A percentile compares a stretch with the other conserved stretches of the same genome.
These are phyloP conservation scores for Metarhizium brunneum DNA, from an alignment of 2,329 filamentous ascomycete species.

Conservation along the genomic window DNA sequence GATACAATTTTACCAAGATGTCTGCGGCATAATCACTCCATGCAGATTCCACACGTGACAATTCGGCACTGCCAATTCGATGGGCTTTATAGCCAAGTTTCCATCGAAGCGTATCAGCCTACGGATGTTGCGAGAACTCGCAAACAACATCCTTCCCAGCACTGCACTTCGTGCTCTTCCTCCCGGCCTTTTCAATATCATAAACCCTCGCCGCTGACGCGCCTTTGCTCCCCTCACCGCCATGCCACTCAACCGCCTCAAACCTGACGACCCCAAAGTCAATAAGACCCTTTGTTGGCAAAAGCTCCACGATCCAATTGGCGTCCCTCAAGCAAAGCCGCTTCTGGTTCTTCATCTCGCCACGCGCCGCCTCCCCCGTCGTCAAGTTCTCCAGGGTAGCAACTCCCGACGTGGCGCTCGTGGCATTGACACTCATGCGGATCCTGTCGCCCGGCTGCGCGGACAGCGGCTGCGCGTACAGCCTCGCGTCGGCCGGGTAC, in stretches of 20 bases:
- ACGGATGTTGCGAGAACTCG: not conserved
- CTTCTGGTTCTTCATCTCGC: too few species aligned
- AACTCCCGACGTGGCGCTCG: not conserved
- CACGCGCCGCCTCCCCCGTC: not conserved
- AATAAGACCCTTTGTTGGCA: too few species aligned
- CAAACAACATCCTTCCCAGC: not conserved
- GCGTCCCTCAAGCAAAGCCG: too few species aligned
- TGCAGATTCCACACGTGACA: too few species aligned
- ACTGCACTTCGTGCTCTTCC: not conserved
- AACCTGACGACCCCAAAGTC: not conserved
- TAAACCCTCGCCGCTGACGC: not conserved
- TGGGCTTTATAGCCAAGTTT: not conserved
- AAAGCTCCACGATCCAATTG: too few species aligned
- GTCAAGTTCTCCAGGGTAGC: constrained; percentile 1
- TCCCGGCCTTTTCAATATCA: not conserved
- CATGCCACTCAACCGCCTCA: not conserved
- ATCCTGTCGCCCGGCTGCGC: not conserved
- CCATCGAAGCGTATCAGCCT: too few species aligned
- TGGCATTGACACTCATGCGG: not conserved
- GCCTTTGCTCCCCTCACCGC: not conserved
- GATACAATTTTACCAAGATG: too few species aligned
- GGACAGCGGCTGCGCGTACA: not conserved
- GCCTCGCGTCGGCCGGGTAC: not conserved
- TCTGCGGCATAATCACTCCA: too few species aligned
- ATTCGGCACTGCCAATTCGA: not conserved